Evolutionary conservation across 2,329 filamentous ascomycete genomes (phyloP), one percentile per base, ranked within the genome.

Genomic region (Nothophoma quercina): DNA sequence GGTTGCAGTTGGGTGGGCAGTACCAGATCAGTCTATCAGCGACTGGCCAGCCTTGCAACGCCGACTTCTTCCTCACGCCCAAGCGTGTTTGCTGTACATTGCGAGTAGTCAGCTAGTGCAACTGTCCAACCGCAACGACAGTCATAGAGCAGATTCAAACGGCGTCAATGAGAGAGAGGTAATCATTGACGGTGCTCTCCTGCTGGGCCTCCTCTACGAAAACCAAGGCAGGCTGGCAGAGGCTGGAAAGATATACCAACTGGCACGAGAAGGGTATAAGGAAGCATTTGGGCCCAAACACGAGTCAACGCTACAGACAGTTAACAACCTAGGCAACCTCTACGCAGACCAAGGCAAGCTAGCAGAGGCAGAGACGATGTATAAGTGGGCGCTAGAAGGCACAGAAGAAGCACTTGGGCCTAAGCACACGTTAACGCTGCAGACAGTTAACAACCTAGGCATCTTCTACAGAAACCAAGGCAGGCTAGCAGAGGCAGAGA

Each of bases 61-160:
- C 8, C 59, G 60, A 47, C 62, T 63, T 35, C 52, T 65, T 13
- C 56, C 34, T 35, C 60, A 67, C 46, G 51, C 50, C 5, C 51
- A 60, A 26, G 42, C 38, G 7, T 53, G 48, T 35, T 56, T 34
- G 44, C 4, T 16, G 22, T 40, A 43, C 32, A 23, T 32, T 39
- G 8, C n/a, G 15, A 5, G 23, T 32, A 23, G 16, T 51, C 23
- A 22, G 29, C 23, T 18, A 29, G 19, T 26, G 38, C 10, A 39
- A 41, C 18, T 5, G 12, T 33, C 38, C 52, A 32, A 5, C 30
- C 4, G 30, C 43, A 51, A 48, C 32, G 9, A 8, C 9, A 15
- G 38, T 19, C 35, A 35, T 40, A 46, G 50, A 25, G 40, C 9
- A 35, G 48, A 46, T 6, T 33, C 59, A 33, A 60, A 67, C 44